phyloP scores from a whole-genome alignment of 768 basidiomycete genomes.

The Auriscalpium orientale region DNA sequence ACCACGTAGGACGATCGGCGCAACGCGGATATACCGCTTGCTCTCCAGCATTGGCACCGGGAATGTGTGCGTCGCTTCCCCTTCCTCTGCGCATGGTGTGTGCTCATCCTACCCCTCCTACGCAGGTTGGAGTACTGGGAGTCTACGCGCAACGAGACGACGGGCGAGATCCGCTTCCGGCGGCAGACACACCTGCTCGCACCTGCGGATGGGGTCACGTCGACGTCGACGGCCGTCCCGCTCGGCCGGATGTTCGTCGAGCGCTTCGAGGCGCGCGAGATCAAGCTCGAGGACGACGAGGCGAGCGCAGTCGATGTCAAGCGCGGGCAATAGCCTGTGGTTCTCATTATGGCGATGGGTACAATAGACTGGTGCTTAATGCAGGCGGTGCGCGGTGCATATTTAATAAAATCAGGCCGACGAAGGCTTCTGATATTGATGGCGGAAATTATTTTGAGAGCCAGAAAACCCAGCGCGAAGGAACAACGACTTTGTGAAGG shows the following conservation, averaged over 20 bases:
- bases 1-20: conserved; percentile 7
- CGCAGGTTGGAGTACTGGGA: conserved; percentile 15
- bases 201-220: not conserved
- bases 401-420: too few species aligned
- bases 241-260: conserved; percentile 6
- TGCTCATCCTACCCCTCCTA: not conserved
- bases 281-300: conserved; percentile 2
- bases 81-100: too few species aligned
- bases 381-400: too few species aligned
- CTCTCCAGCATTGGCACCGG: conserved; percentile 9
- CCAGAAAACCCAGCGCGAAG: too few species aligned
- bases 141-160: conserved; percentile 7
- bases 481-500: too few species aligned
- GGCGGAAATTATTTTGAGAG: too few species aligned
- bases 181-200: conserved; percentile 9
- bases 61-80: conserved; percentile 1
- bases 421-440: too few species aligned
- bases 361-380: too few species aligned
- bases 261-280: conserved; percentile 12
- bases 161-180: conserved; percentile 15
- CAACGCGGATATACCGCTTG: conserved; percentile 13
- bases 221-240: not conserved
- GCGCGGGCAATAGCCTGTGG: not conserved
- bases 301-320: not conserved
- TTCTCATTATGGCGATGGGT: too few species aligned